Conservation (phyloP, 2,329 filamentous ascomycete genomes). For the Pseudopyricularia javanii region DNA sequence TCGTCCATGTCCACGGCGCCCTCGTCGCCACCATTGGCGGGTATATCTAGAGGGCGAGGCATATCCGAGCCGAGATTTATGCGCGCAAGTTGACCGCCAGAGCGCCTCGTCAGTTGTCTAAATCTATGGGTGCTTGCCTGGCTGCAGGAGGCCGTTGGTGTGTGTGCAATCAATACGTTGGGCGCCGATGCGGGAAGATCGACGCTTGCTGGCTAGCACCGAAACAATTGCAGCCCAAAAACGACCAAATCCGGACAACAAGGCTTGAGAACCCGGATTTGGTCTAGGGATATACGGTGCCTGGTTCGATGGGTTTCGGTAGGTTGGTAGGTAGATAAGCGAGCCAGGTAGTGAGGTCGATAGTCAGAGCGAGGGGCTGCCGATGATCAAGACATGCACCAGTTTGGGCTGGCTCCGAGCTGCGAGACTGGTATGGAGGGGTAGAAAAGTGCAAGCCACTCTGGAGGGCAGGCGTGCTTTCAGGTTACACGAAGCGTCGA, state of each 20-base stretch:
- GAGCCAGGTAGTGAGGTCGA: neutral
- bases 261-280: too few species aligned
- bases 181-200: too few species aligned
- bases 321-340: neutral
- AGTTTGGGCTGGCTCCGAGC: neutral
- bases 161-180: too few species aligned
- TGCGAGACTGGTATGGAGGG: neutral
- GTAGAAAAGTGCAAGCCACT: neutral
- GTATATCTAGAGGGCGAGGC: neutral
- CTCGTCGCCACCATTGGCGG: conserved; percentile 1
- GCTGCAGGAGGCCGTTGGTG: too few species aligned
- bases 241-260: too few species aligned
- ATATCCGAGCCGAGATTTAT: neutral
- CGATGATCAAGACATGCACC: neutral
- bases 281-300: too few species aligned
- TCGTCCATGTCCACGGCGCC: conserved; percentile 13
- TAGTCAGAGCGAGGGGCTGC: neutral
- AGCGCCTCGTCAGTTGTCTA: neutral
- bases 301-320: neutral
- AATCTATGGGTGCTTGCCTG: neutral
- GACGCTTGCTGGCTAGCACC: too few species aligned
- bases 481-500: neutral
- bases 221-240: too few species aligned
- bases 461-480: neutral
- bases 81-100: neutral